Evolutionary conservation across 805 yeast species (phyloP), one percentile per base, ranked within the genome.

Genomic region (Hanseniaspora lindneri): DNA sequence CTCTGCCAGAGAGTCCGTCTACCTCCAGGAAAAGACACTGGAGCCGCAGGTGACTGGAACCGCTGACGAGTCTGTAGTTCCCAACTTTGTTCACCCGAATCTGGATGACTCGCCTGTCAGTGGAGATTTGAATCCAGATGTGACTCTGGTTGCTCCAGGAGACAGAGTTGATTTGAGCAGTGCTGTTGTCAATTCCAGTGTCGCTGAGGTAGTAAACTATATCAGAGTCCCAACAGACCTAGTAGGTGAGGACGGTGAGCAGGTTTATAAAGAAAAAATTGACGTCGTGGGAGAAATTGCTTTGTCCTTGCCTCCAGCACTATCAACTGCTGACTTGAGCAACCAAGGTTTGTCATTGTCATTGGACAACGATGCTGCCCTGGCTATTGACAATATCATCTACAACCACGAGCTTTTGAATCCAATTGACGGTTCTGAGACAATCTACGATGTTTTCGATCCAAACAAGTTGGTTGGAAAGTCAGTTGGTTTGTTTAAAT

Each of bases 221-320:
- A 71, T 74, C 17, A 79, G 79, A 63, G 76, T 74, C 53, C 84
- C 80, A 58, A 95, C 94, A 17, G 21, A 23, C n/a, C 24, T 29
- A 19, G 33, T 23, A n/a, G 35, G 28, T 16, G 49, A 37, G 23
- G 33, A 44, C 11, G 42, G 32, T 9, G 49, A 37, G 13, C 14
- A 34, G 5, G 64, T 65, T 39, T 66, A 79, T 32, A 61, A 64
- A 11, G 49, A 44, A 10, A 72, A 75, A 30, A 74, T 85, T 7
- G 78, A 80, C 58, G 71, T 80, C 11, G 72, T 81, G 49, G 96
- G 97, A 46, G 96, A 89, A 65, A 70, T 88, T 55, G 95, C 95
- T 0, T 75, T 87, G 24, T 44, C 49, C 13, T 17, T 44, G 6
- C 49, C 49, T 16, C 19, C 21, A 10, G 6, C 33, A 6, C 28